A percentile compares a stretch with the other conserved stretches of the same genome.
Conservation (phyloP, 495 filamentous ascomycete species). For the Annulohypoxylon nitens region DNA sequence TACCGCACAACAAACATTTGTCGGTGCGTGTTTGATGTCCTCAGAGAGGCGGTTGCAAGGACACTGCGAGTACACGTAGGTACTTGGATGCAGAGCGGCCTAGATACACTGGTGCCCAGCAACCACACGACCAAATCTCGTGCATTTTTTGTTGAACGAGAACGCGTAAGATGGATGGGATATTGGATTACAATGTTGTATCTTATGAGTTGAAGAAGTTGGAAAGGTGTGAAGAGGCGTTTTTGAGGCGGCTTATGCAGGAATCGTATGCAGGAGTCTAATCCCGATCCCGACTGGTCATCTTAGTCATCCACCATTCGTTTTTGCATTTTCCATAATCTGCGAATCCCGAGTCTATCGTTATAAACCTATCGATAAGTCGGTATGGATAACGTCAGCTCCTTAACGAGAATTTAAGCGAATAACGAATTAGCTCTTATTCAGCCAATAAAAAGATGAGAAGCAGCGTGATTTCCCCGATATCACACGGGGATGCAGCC, state of each 20-base stretch:
- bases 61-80: background rate
- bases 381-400: slow-evolving; percentile 9
- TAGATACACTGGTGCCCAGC: slow-evolving; percentile 2
- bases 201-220: background rate
- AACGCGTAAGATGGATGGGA: slow-evolving; percentile 3
- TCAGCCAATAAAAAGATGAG: background rate
- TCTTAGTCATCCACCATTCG: slow-evolving; percentile 6
- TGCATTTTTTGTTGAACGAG: background rate
- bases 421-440: background rate
- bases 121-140: background rate
- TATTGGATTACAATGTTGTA: slow-evolving; percentile 6
- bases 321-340: background rate
- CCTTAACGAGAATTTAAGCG: background rate
- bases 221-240: background rate
- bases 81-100: background rate
- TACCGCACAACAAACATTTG: slow-evolving; percentile 13
- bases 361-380: slow-evolving; percentile 7
- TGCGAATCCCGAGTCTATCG: background rate
- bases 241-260: background rate
- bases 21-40: slow-evolving; percentile 13
- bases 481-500: slow-evolving; percentile 1
- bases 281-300: background rate
- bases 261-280: background rate
- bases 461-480: background rate
- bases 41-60: slow-evolving; percentile 2